Conservation (phyloP, 139 green algal species). For the Yamagishiella unicocca region DNA sequence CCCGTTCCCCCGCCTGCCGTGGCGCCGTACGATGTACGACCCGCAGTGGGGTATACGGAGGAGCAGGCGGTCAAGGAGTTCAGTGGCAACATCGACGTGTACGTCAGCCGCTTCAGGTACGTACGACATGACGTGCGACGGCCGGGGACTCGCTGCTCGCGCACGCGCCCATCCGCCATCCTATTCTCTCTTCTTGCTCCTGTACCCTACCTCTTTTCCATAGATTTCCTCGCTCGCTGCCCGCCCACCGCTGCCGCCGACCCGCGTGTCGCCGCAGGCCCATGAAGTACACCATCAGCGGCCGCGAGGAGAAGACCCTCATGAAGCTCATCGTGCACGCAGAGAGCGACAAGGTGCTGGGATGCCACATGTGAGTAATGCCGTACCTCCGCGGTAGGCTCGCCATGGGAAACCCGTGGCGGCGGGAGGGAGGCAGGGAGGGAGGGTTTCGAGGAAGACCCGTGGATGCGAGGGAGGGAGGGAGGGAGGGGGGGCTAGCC, state of each 20-base stretch:
- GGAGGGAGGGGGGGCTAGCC: neutral
- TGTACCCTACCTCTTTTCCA: neutral
- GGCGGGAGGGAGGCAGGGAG: neutral
- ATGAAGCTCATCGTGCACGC: constrained; percentile 94
- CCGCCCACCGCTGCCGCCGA: neutral
- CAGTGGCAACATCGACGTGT: constrained; percentile 88
- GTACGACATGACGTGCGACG: too few species aligned
- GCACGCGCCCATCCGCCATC: neutral
- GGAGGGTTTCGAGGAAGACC: neutral
- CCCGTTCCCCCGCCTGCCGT: too few species aligned
- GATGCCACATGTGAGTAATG: constrained; percentile 88
- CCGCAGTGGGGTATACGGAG: constrained; percentile 78
- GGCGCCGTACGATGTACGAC: too few species aligned
- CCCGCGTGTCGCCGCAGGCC: constrained; percentile 56
- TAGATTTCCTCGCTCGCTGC: neutral
- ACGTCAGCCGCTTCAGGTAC: constrained; percentile 80
- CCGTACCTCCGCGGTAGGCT: too few species aligned
- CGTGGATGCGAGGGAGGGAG: neutral
- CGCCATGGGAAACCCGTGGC: too few species aligned
- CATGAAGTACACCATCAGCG: constrained; percentile 93
- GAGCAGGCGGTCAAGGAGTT: constrained; percentile 81
- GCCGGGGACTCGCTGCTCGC: too few species aligned
- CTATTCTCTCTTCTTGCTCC: neutral
- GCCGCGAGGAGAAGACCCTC: constrained; percentile 82
- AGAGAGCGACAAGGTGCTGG: constrained; percentile 83